Conservation (phyloP, 345 rosid genomes). For the Abelmoschus esculentus region DNA sequence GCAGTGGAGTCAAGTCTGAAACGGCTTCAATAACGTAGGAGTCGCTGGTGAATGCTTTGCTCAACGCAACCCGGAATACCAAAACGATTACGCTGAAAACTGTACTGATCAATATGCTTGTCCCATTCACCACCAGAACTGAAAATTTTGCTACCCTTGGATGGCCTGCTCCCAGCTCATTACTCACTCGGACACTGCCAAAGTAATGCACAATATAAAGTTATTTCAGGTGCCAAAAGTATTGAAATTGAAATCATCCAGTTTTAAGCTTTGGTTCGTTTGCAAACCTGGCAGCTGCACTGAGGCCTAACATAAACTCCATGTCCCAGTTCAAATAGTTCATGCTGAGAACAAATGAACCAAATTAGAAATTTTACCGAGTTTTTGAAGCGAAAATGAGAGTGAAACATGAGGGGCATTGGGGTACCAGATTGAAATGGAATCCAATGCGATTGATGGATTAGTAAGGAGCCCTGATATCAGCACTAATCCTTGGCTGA, state of each 20-base stretch:
- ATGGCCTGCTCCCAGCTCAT: not conserved
- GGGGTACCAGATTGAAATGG: conserved; percentile 74
- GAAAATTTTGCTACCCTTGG: not conserved
- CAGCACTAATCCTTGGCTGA: conserved; percentile 79
- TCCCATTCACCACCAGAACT: not conserved
- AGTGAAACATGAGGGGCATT: not conserved
- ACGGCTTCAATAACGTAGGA: conserved; percentile 18
- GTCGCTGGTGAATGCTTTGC: not conserved
- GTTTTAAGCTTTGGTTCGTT: conserved; percentile 15
- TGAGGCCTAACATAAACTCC: conserved; percentile 79
- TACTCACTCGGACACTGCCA: not conserved
- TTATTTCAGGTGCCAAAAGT: no score
- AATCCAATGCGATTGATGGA: conserved; percentile 67
- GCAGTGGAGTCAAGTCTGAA: conserved; percentile 58
- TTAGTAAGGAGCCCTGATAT: conserved; percentile 68
- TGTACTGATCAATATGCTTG: not conserved
- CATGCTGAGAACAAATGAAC: conserved; percentile 58
- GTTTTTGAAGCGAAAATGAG: not conserved
- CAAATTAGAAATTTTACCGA: not conserved
- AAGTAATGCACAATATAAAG: not conserved
- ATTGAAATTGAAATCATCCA: no score
- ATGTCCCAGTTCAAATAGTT: conserved; percentile 82
- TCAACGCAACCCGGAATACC: not conserved
- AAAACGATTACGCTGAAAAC: not conserved
- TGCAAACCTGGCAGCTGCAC: conserved; percentile 73